phyloP scores from a whole-genome alignment of 108 stramenopile species.

The Pseudonitzschia pungens region DNA sequence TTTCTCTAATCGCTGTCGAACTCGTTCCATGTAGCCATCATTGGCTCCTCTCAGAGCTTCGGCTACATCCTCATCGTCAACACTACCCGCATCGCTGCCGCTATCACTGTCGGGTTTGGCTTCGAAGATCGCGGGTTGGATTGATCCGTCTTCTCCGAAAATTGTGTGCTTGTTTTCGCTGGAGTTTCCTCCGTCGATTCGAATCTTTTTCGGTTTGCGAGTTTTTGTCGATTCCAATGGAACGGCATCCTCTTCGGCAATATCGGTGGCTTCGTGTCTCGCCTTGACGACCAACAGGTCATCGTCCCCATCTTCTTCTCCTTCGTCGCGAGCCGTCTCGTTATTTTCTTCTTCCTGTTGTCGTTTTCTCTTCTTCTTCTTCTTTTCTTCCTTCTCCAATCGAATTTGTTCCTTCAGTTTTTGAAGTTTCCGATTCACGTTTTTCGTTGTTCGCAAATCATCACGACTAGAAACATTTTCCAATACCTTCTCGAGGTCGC shows the following conservation, averaged over 20 bases:
- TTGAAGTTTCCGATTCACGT: constrained; percentile 87
- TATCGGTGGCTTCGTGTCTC: constrained; percentile 57
- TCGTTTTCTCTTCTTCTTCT: constrained; percentile 53
- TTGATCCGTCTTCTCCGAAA: constrained; percentile 91
- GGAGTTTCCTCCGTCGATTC: constrained; percentile 67
- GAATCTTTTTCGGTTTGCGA: constrained; percentile 81
- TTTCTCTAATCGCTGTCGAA: constrained; percentile 62
- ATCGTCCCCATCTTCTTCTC: constrained; percentile 61
- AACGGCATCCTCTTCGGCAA: constrained; percentile 27
- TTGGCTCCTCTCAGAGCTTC: constrained; percentile 52
- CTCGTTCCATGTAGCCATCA: constrained; percentile 65
- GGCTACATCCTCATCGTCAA: constrained; percentile 27
- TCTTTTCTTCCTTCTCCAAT: constrained; percentile 86
- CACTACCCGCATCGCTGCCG: constrained; percentile 26
- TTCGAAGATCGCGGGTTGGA: constrained; percentile 39
- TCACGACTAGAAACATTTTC: constrained; percentile 72
- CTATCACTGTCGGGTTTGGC: constrained; percentile 34
- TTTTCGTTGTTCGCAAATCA: constrained; percentile 83
- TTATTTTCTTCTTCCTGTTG: constrained; percentile 36
- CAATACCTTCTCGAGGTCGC: constrained; percentile 63
- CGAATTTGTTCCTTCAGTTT: constrained; percentile 93
- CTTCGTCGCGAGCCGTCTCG: constrained; percentile 34
- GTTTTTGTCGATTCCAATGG: constrained; percentile 40
- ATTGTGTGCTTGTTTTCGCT: constrained; percentile 65
- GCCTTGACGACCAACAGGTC: constrained; percentile 78